Percentiles rank a stretch among this genome's conserved stretches.
Conservation (phyloP, 2,329 filamentous ascomycete species). For the Amphichorda felina region DNA sequence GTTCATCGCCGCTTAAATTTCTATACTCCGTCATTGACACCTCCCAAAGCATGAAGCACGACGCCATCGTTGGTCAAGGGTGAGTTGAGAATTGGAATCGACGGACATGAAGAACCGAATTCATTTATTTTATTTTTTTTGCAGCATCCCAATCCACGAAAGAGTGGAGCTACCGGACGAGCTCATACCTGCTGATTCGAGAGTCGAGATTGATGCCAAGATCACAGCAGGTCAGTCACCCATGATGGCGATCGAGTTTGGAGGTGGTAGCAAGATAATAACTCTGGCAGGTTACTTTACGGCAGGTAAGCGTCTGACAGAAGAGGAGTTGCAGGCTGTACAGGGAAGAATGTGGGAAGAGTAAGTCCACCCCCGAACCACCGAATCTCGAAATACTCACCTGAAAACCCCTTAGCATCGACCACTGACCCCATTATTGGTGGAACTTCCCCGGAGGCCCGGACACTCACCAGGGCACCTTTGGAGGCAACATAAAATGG, state of each 20-base stretch:
- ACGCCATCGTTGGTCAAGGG: constrained; percentile 77
- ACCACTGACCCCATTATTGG: too few species aligned
- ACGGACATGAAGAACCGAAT: background rate
- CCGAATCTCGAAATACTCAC: background rate
- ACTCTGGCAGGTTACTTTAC: constrained; percentile 56
- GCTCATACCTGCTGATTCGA: constrained; percentile 85
- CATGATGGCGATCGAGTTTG: background rate
- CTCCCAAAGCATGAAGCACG: constrained; percentile 66
- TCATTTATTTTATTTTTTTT: too few species aligned
- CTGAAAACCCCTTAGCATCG: constrained; percentile 18
- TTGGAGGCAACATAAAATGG: too few species aligned
- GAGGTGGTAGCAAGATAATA: background rate
- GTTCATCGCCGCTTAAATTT: constrained; percentile 15
- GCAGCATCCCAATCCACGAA: constrained; percentile 73
- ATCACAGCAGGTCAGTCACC: constrained; percentile 70
- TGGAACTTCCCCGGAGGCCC: too few species aligned
- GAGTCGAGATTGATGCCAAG: constrained; percentile 98
- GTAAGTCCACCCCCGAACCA: constrained; percentile 27
- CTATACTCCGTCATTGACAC: background rate
- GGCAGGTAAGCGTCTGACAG: constrained; percentile 77
- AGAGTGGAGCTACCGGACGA: constrained; percentile 86
- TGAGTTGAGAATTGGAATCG: constrained; percentile 19
- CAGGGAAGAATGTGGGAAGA: constrained; percentile 89
- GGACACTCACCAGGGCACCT: background rate
- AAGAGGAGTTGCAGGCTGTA: constrained; percentile 74